phyloP scores from a whole-genome alignment of 192 early-diverging fungal species.

The Backusella luteola region DNA sequence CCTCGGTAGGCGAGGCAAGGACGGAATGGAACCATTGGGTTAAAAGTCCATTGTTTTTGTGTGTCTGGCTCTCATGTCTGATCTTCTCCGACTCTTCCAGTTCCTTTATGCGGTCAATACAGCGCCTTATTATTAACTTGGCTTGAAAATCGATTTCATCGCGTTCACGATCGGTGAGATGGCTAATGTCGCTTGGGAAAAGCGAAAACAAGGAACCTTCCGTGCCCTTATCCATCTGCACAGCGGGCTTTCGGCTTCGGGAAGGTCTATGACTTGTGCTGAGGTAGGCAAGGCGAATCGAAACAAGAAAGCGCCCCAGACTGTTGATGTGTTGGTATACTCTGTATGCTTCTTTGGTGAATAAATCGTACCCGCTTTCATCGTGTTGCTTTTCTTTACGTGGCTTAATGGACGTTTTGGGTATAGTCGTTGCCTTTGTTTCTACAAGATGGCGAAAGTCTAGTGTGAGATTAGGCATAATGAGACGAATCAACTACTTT shows the following conservation, averaged over 20 bases:
- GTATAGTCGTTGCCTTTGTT: conserved; percentile 2
- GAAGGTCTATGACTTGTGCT: conserved; percentile 21
- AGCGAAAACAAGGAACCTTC: conserved; percentile 16
- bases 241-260: neutral
- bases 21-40: conserved; percentile 42
- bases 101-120: conserved; percentile 56
- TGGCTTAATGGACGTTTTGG: neutral
- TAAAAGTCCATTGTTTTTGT: conserved; percentile 27
- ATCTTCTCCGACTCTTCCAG: conserved; percentile 51
- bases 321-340: conserved; percentile 53
- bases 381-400: conserved; percentile 3
- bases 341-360: conserved; percentile 57
- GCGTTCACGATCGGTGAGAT: conserved; percentile 60
- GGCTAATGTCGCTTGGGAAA: conserved; percentile 20
- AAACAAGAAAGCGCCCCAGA: conserved; percentile 48
- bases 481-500: neutral
- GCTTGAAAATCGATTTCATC: conserved; percentile 69
- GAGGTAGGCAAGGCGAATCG: conserved; percentile 55
- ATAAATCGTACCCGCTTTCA: conserved; percentile 37
- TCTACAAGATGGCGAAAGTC: conserved; percentile 23
- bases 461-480: conserved; percentile 22
- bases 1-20: conserved; percentile 34
- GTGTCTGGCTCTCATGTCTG: conserved; percentile 21
- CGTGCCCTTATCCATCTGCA: neutral
- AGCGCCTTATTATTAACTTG: conserved; percentile 54